These are phyloP conservation scores for Pinus taeda DNA, from an alignment of 75 land plant species.

Conservation along the genomic window DNA sequence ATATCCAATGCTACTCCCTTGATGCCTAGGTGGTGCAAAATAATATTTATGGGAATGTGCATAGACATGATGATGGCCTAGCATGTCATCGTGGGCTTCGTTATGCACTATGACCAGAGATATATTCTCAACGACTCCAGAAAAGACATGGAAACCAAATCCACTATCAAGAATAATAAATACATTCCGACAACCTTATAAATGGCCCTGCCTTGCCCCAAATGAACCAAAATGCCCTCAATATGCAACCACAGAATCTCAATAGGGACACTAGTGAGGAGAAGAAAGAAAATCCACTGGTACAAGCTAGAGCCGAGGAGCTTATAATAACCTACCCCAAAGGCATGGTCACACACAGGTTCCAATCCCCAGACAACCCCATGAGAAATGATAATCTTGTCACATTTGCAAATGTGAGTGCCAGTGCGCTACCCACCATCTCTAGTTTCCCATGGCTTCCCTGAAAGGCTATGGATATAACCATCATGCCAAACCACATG, in stretches of 20 bases:
- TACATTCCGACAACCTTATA: constrained; percentile 33
- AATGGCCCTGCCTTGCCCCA: constrained; percentile 64
- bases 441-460: constrained; percentile 69
- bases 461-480: constrained; percentile 65
- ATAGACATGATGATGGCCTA: constrained; percentile 38
- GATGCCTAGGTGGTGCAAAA: constrained; percentile 46
- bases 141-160: constrained; percentile 55
- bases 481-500: constrained; percentile 59
- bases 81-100: constrained; percentile 59
- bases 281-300: constrained; percentile 50
- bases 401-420: constrained; percentile 81
- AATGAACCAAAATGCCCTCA: constrained; percentile 35
- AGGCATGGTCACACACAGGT: constrained; percentile 81
- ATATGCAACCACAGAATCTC: constrained; percentile 64
- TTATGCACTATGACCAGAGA: constrained; percentile 50
- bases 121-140: constrained; percentile 70
- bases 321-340: constrained; percentile 53
- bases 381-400: constrained; percentile 76
- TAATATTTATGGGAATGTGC: constrained; percentile 61
- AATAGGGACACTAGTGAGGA: constrained; percentile 49
- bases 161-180: constrained; percentile 59
- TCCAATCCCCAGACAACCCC: constrained; percentile 84
- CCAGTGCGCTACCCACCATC: constrained; percentile 77
- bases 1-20: constrained; percentile 57
- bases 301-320: constrained; percentile 73